Evolutionary conservation across 352 stramenopile genomes (phyloP).

Genomic region (Globisporangium canariense): DNA sequence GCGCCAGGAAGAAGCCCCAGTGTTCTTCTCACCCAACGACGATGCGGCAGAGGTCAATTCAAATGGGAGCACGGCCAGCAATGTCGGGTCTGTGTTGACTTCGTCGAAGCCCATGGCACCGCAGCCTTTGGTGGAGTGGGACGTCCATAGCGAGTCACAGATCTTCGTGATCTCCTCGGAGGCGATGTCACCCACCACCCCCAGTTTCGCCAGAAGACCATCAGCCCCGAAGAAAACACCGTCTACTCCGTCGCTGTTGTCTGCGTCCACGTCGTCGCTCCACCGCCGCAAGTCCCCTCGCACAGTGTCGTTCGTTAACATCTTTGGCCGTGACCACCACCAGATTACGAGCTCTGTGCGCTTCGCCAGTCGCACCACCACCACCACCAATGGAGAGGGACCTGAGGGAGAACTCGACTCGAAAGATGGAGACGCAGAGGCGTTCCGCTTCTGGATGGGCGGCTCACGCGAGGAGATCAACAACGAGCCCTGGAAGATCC

Average conservation of each 20-base stretch:
- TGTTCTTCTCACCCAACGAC: background rate
- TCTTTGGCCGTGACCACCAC: background rate
- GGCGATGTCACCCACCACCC: background rate
- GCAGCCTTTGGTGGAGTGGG: background rate
- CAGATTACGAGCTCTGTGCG: background rate
- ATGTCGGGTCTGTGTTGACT: background rate
- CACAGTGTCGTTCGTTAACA: background rate
- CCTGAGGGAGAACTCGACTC: background rate
- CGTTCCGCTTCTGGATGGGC: slow-evolving; percentile 16
- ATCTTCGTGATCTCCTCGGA: slow-evolving; percentile 5
- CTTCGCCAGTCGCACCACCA: background rate
- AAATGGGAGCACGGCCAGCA: background rate
- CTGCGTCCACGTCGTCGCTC: background rate
- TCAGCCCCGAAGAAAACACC: background rate
- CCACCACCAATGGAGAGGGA: background rate
- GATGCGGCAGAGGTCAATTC: background rate
- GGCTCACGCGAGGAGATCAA: slow-evolving; percentile 35
- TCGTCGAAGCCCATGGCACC: background rate
- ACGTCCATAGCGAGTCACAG: slow-evolving; percentile 2
- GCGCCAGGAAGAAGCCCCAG: background rate
- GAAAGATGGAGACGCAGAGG: slow-evolving; percentile 1
- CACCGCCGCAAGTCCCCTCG: slow-evolving; percentile 14
- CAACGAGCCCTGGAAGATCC: slow-evolving; percentile 42
- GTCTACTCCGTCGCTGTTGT: background rate
- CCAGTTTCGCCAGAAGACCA: background rate